Evolutionary conservation across 352 stramenopile genomes (phyloP).

Genomic region (Phytophthora crassamura): DNA sequence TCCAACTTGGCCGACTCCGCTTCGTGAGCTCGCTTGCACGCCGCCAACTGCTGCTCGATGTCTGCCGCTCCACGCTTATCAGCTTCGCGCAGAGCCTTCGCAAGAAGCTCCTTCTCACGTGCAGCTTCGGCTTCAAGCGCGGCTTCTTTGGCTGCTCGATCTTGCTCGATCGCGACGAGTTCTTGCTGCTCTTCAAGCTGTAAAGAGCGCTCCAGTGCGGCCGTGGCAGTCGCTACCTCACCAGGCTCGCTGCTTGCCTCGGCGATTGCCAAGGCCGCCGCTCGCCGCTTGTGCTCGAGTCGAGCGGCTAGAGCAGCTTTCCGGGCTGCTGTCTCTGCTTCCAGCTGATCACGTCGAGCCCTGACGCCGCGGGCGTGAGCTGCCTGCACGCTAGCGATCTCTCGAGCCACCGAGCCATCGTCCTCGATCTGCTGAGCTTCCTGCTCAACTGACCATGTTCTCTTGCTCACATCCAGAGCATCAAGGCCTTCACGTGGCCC

Average conservation of each 20-base stretch:
- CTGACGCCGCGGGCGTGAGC: conserved; percentile 38
- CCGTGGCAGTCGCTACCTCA: not conserved
- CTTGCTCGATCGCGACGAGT: conserved; percentile 39
- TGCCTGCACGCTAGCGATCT: conserved; percentile 40
- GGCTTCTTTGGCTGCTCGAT: conserved; percentile 22
- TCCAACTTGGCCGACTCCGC: conserved; percentile 37
- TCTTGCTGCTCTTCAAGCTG: conserved; percentile 40
- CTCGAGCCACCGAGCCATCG: conserved; percentile 30
- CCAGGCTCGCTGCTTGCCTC: not conserved
- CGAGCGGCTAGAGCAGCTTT: conserved; percentile 43
- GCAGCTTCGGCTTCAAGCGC: conserved; percentile 35
- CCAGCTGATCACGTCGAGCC: conserved; percentile 36
- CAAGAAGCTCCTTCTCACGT: conserved; percentile 37
- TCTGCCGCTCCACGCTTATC: conserved; percentile 30
- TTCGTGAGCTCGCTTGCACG: conserved; percentile 42
- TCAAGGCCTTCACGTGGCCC: not conserved
- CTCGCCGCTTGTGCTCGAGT: conserved; percentile 37
- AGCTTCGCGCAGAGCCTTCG: conserved; percentile 26
- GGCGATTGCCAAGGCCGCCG: conserved; percentile 3
- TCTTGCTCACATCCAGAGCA: not conserved
- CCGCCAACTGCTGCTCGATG: conserved; percentile 44
- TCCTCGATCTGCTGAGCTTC: conserved; percentile 7
- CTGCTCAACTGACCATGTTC: not conserved
- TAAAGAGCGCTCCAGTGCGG: conserved; percentile 27
- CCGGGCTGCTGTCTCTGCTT: conserved; percentile 36